Evolutionary conservation across 2,329 filamentous ascomycete genomes (phyloP).

Genomic region (Graphium sp.): DNA sequence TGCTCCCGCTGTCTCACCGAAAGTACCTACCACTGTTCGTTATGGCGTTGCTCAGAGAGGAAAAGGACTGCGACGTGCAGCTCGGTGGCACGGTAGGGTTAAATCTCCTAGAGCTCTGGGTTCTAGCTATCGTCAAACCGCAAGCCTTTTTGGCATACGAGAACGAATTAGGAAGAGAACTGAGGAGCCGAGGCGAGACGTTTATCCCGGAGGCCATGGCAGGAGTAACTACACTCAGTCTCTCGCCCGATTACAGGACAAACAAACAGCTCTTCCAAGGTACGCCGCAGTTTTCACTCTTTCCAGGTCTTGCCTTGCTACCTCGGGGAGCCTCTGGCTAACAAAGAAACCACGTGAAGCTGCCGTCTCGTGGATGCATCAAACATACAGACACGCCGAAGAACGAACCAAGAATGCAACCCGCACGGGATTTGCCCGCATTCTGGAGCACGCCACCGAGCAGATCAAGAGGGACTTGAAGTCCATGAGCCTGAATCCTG

Average conservation of each 20-base stretch:
- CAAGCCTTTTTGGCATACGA: slow-evolving; percentile 26
- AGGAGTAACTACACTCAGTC: slow-evolving; percentile 14
- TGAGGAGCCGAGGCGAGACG: slow-evolving; percentile 21
- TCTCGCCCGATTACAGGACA: slow-evolving; percentile 26
- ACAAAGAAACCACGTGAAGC: no score
- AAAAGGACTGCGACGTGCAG: no score
- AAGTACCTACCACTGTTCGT: slow-evolving; percentile 33
- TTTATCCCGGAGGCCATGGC: slow-evolving; percentile 24
- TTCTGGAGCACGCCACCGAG: slow-evolving; percentile 30
- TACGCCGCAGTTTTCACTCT: no score
- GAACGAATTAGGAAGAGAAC: slow-evolving; percentile 26
- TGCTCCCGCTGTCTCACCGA: slow-evolving; percentile 22
- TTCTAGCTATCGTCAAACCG: slow-evolving; percentile 33
- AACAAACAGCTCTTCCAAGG: slow-evolving; percentile 32
- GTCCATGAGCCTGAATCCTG: slow-evolving; percentile 14
- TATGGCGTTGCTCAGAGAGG: slow-evolving; percentile 26
- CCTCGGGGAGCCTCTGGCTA: background rate
- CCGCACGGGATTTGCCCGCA: slow-evolving; percentile 21
- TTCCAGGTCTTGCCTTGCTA: background rate
- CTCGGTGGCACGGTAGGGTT: no score
- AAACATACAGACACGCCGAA: slow-evolving; percentile 21
- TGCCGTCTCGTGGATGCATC: slow-evolving; percentile 31
- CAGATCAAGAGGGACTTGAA: slow-evolving; percentile 34
- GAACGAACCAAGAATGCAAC: slow-evolving; percentile 16
- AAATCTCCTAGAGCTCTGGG: slow-evolving; percentile 32